Percentiles rank a stretch among this genome's conserved stretches.
Evolutionary conservation across 2,329 filamentous ascomycete genomes (phyloP).

Genomic region (Chaetomiaceae sp.): DNA sequence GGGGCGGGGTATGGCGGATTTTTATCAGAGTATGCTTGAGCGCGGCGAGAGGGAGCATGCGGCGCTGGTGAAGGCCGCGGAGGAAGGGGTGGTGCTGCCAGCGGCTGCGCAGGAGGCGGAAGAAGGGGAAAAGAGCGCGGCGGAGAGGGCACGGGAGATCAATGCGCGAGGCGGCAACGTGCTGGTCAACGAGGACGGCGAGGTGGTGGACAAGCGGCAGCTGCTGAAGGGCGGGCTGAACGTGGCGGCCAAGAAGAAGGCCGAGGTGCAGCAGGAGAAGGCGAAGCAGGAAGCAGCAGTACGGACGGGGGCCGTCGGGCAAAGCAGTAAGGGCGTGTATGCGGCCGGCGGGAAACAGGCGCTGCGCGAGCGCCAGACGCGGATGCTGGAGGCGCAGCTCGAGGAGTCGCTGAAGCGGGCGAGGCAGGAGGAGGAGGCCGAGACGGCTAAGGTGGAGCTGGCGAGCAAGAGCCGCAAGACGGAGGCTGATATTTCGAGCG

Average conservation of each 20-base stretch:
- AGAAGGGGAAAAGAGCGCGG: constrained; percentile 48
- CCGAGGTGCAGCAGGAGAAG: constrained; percentile 32
- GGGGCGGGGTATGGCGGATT: constrained; percentile 66
- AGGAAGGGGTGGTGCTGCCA: constrained; percentile 31
- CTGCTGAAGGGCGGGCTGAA: constrained; percentile 71
- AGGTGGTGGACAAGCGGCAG: constrained; percentile 79
- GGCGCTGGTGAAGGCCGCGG: constrained; percentile 62
- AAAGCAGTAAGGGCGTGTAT: constrained; percentile 33
- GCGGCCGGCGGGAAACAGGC: constrained; percentile 54
- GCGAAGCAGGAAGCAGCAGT: constrained; percentile 25
- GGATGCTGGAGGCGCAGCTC: constrained; percentile 73
- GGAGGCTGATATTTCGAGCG: constrained; percentile 65
- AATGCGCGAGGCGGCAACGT: constrained; percentile 56
- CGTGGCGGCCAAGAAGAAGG: constrained; percentile 57
- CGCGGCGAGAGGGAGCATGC: constrained; percentile 64
- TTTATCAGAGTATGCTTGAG: constrained; percentile 69
- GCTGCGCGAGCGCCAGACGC: constrained; percentile 67
- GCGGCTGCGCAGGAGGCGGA: constrained; percentile 25
- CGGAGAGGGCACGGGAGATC: constrained; percentile 61
- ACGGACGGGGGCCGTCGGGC: constrained; percentile 26
- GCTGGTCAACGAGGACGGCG: constrained; percentile 72
- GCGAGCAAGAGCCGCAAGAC: constrained; percentile 74
- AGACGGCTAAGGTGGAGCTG: constrained; percentile 54
- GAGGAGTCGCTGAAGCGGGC: constrained; percentile 66
- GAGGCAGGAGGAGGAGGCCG: constrained; percentile 62